These are phyloP conservation scores for Cyclotella cryptica DNA, from an alignment of 108 stramenopile genomes.

Conservation along the genomic window DNA sequence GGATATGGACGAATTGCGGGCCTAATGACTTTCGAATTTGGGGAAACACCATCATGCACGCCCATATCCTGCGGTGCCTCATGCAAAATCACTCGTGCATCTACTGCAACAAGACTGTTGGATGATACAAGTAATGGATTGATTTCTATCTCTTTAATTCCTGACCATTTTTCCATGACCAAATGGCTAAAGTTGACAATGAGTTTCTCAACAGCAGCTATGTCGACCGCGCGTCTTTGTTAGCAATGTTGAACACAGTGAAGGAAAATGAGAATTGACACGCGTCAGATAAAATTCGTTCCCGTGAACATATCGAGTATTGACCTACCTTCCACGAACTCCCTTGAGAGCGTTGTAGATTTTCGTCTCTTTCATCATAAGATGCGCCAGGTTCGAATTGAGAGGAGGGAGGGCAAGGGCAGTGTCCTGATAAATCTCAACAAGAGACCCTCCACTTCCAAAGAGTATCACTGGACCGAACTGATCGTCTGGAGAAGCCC, in stretches of 20 bases:
- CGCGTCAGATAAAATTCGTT: not conserved
- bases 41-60: not conserved
- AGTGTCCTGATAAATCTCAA: constrained; percentile 40
- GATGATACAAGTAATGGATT: constrained; percentile 36
- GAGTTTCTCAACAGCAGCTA: constrained; percentile 32
- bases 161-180: constrained; percentile 41
- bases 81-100: constrained; percentile 44
- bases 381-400: constrained; percentile 44
- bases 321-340: constrained; percentile 27
- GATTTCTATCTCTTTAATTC: constrained; percentile 51
- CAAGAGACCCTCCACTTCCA: constrained; percentile 43
- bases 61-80: constrained; percentile 9
- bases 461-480: constrained; percentile 50
- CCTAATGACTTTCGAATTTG: constrained; percentile 17
- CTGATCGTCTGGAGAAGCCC: constrained; percentile 33
- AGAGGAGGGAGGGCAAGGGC: constrained; percentile 43
- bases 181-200: constrained; percentile 48
- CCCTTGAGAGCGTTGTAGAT: constrained; percentile 42
- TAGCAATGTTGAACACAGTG: not conserved
- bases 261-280: not conserved
- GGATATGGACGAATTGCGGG: constrained; percentile 53
- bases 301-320: not conserved
- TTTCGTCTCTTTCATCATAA: constrained; percentile 46
- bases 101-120: constrained; percentile 29
- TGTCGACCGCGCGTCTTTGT: constrained; percentile 24